Evolutionary conservation across 2,329 filamentous ascomycete genomes (phyloP), one percentile per base, ranked within the genome.

Genomic region (Colletotrichum orbiculare): DNA sequence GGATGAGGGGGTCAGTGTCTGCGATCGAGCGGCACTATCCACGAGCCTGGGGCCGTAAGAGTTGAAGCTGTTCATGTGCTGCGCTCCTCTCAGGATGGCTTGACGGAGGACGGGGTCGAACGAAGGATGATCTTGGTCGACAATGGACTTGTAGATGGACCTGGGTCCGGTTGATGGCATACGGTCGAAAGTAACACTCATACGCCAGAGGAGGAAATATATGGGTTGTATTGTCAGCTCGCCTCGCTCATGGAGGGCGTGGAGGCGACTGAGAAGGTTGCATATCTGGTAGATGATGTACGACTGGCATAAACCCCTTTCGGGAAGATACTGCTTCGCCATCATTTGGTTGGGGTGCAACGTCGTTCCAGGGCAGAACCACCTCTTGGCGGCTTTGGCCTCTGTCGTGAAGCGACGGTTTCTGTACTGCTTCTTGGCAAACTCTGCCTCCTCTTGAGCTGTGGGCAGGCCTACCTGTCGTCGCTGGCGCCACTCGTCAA

Each of bases 281-380:
- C 74, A 75, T 2, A 80, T 55, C 3, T 70, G 72, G 47, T 80
- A 79, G 71, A 79, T 77, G 2, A 71, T 10, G 12, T 78, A 76
- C 52, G 73, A 73, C 2, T 74, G 68, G 52, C 77, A 79, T 0
- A 80, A 47, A 0, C 78, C 78, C 0, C 64, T 49, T 0, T 13
- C 7, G 0, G 76, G 76, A 1, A 80, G 66, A 45, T 77, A 72
- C 8, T 69, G 55, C 58, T 77, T 78, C 2, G 72, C 64, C 1
- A 78, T 70, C 0, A 80, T 58, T 45, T 79, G 78, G 46, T 80
- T 80, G 0, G 78, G 78, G 46, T 80, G 78, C 10, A 77, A 74
- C 0, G 45, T 43, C 2, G 70, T 69, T 1, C 67, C 54, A 0
- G 62, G 55, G 0, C 75, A 73, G 53, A 80, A 80, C 3, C 78